phyloP scores from a whole-genome alignment of 306 rosid species.

The Trifolium subterraneum region DNA sequence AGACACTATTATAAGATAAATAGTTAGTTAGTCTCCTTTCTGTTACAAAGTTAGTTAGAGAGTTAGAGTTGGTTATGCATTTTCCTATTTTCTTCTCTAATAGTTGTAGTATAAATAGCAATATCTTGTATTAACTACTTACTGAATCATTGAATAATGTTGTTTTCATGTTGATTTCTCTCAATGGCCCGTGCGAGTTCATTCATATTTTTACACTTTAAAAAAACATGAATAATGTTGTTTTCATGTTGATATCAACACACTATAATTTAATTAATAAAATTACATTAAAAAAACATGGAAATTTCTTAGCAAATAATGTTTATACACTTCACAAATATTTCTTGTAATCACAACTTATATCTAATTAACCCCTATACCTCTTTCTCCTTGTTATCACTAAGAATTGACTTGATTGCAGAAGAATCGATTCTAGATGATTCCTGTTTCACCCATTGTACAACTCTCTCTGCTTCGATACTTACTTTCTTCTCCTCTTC shows the following conservation, averaged over 20 bases:
- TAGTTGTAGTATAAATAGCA: too few species aligned
- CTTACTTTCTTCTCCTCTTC: slow-evolving; percentile 54
- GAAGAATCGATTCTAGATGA: slow-evolving; percentile 59
- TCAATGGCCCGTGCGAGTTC: not conserved
- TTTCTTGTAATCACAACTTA: not conserved
- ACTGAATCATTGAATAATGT: not conserved
- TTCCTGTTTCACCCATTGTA: slow-evolving; percentile 63
- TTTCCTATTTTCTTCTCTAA: not conserved
- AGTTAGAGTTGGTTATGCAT: too few species aligned
- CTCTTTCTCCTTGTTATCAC: not conserved
- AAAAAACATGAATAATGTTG: too few species aligned
- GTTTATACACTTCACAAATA: not conserved
- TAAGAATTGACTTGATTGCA: slow-evolving; percentile 32
- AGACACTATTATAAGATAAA: not conserved
- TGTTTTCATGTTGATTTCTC: not conserved
- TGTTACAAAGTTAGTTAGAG: too few species aligned
- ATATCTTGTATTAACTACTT: not conserved
- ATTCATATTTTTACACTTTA: too few species aligned
- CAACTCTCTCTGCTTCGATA: slow-evolving; percentile 56
- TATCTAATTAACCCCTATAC: not conserved
- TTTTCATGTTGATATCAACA: not conserved
- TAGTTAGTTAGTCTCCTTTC: too few species aligned
- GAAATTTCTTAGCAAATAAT: not conserved
- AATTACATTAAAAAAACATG: not conserved
- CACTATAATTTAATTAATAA: not conserved